Conservation (phyloP, 2,329 filamentous ascomycete species). For the Stemphylium beticola region DNA sequence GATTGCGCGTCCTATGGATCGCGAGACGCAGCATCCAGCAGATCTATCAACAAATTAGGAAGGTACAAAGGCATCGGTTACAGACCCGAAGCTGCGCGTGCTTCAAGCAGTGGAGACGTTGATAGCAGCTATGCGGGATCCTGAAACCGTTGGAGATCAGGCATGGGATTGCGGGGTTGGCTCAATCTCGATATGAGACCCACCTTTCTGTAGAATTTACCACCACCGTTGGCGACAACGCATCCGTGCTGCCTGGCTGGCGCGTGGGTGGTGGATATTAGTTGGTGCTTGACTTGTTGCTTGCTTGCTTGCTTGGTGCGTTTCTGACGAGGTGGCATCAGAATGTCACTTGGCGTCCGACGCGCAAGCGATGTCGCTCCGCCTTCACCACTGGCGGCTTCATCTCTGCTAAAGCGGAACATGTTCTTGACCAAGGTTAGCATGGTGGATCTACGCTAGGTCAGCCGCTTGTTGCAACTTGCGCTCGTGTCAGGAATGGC, state of each 20-base stretch:
- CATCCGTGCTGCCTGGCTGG: conserved; percentile 19
- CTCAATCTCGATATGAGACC: conserved; percentile 26
- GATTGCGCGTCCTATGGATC: conserved; percentile 38
- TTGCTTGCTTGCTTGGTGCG: conserved; percentile 21
- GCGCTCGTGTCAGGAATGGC: conserved; percentile 8
- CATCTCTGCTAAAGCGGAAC: conserved; percentile 14
- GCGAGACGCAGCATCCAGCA: conserved; percentile 19
- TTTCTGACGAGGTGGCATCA: conserved; percentile 16
- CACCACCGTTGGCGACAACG: conserved; percentile 23
- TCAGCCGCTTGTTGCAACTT: conserved; percentile 1
- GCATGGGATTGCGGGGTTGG: conserved; percentile 31
- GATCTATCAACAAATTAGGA: conserved; percentile 24
- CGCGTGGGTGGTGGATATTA: conserved; percentile 27
- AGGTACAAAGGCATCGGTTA: conserved; percentile 20
- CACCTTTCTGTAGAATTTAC: conserved; percentile 19
- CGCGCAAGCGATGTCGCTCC: conserved; percentile 15
- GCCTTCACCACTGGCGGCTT: conserved; percentile 4
- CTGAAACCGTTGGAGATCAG: conserved; percentile 17
- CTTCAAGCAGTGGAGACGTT: conserved; percentile 7
- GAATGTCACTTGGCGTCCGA: conserved; percentile 22
- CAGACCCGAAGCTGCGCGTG: conserved; percentile 8
- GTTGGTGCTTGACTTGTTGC: conserved; percentile 10
- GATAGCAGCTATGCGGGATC: conserved; percentile 1
- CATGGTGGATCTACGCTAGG: conserved; percentile 11
- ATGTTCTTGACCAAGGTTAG: conserved; percentile 16